These are phyloP conservation scores for Beauveria pseudobassiana DNA, from an alignment of 2,329 filamentous ascomycete genomes.

Conservation along the genomic window DNA sequence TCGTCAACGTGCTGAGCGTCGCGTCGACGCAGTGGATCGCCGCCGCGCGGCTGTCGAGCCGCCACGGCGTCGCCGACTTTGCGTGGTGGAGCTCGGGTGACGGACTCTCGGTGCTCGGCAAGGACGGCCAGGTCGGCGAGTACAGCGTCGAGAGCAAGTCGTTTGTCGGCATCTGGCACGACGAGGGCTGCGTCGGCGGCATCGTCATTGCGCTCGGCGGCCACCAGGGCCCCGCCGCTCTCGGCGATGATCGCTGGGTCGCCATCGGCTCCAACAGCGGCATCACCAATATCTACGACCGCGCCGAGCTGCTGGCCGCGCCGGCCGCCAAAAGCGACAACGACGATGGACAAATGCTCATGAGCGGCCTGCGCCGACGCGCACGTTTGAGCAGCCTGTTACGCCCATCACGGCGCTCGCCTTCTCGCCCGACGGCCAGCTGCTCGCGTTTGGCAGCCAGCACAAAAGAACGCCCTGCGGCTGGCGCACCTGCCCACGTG, in stretches of 20 bases:
- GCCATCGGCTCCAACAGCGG: slow-evolving; percentile 80
- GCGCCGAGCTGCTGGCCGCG: slow-evolving; percentile 50
- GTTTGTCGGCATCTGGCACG: slow-evolving; percentile 76
- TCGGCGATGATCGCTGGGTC: slow-evolving; percentile 83
- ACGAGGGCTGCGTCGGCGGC: slow-evolving; percentile 81
- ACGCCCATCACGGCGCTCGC: slow-evolving; percentile 72
- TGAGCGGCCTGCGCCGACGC: slow-evolving; percentile 63
- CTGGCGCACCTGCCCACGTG: slow-evolving; percentile 86
- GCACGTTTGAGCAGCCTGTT: slow-evolving; percentile 76
- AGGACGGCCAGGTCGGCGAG: slow-evolving; percentile 84
- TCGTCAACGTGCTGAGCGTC: slow-evolving; percentile 77
- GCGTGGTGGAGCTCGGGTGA: slow-evolving; percentile 84
- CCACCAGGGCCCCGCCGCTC: slow-evolving; percentile 46
- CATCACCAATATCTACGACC: slow-evolving; percentile 90
- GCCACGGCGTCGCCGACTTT: slow-evolving; percentile 81
- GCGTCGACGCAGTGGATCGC: slow-evolving; percentile 80
- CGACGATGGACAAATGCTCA: slow-evolving; percentile 41
- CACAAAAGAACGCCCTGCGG: slow-evolving; percentile 83
- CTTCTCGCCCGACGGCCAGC: slow-evolving; percentile 84
- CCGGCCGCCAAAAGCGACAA: slow-evolving; percentile 15
- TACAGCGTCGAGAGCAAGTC: slow-evolving; percentile 64
- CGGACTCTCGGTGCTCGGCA: slow-evolving; percentile 75
- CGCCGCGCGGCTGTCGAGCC: slow-evolving; percentile 72
- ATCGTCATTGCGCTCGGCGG: slow-evolving; percentile 78
- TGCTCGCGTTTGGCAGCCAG: slow-evolving; percentile 77